Base-by-base conservation (phyloP, 2,329 filamentous ascomycete genomes). In the Amauroascus niger region DNA sequence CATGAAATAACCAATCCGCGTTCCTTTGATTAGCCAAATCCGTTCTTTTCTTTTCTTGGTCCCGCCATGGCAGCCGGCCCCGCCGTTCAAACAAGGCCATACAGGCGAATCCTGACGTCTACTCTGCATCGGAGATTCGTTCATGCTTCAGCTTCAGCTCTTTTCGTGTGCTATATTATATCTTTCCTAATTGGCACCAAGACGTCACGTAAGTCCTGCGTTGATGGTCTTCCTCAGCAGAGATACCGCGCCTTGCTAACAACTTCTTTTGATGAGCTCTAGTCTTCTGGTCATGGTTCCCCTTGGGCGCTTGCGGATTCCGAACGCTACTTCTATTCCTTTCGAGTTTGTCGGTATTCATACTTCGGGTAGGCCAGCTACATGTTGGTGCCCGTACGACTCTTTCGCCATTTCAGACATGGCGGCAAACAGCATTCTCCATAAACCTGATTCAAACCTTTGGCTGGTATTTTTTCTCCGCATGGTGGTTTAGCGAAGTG, bases 91-190 rank as follows among this genome's bases (percentile, higher is more conserved):
- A 69, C 69, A 57, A 67, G 72, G 60, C 71, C 70, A 39, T 95
- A 95, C 72, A 86, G 88, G 76, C 88, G 95, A 73, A 94, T 94
- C 69, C 74, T 96, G 61, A 94, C 91, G 57, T 90, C 91, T 48
- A 84, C 86, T 50, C 76, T 96, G 59, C 91, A 97, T 70, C 79
- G 87, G 63, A 82, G 89, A 63, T 97, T 96, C 71, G 84, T 86
- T 47, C 83, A 83, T 58, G 88, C 88, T 11, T 85, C 86, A 46
- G 77, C 80, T 13, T 74, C 87, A 58, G 76, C 89, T 13, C 72
- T 93, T 8, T 71, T 77, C 46, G 75, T 88, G 53, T 88, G 87
- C 65, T 95, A 93, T 67, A 52, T 80, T 35, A 80, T 88, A 65
- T 80, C 88, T 47, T 71, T 93, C 51, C 68, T 82, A 53, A 77